Percentiles rank a stretch among this genome's conserved stretches.
Evolutionary conservation across 495 filamentous ascomycete genomes (phyloP).

Genomic region (Eremomyces bilateralis): DNA sequence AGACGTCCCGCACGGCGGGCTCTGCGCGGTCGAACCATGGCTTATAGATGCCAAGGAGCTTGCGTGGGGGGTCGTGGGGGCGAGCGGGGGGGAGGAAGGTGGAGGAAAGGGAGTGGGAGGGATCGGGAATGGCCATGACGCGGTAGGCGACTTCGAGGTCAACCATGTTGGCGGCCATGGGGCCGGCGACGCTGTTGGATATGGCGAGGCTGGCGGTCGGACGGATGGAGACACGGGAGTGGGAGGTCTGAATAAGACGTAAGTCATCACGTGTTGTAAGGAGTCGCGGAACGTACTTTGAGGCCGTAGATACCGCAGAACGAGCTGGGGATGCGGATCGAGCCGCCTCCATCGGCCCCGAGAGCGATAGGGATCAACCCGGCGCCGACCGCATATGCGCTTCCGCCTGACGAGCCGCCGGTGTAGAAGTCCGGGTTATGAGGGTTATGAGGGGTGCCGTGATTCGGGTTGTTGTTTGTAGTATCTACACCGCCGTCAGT

Average conservation of each 20-base stretch:
- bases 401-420: constrained; percentile 74
- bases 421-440: constrained; percentile 63
- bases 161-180: constrained; percentile 52
- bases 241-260: too few species aligned
- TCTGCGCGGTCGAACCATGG: constrained; percentile 57
- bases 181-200: constrained; percentile 47
- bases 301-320: constrained; percentile 81
- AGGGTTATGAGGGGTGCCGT: constrained; percentile 69
- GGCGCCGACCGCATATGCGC: constrained; percentile 51
- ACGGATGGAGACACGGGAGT: constrained; percentile 44
- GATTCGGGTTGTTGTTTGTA: constrained; percentile 61
- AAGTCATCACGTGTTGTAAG: too few species aligned
- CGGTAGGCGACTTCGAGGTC: constrained; percentile 74
- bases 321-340: constrained; percentile 56
- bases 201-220: constrained; percentile 40
- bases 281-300: too few species aligned
- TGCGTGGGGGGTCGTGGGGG: constrained; percentile 12
- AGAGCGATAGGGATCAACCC: constrained; percentile 66
- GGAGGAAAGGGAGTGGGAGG: constrained; percentile 26
- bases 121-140: constrained; percentile 50
- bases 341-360: constrained; percentile 74
- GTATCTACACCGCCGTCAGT: constrained; percentile 46
- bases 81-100: constrained; percentile 27
- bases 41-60: constrained; percentile 47
- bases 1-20: constrained; percentile 34